phyloP scores from a whole-genome alignment of 2,329 filamentous ascomycete species.

The Fusarium chlamydosporum region DNA sequence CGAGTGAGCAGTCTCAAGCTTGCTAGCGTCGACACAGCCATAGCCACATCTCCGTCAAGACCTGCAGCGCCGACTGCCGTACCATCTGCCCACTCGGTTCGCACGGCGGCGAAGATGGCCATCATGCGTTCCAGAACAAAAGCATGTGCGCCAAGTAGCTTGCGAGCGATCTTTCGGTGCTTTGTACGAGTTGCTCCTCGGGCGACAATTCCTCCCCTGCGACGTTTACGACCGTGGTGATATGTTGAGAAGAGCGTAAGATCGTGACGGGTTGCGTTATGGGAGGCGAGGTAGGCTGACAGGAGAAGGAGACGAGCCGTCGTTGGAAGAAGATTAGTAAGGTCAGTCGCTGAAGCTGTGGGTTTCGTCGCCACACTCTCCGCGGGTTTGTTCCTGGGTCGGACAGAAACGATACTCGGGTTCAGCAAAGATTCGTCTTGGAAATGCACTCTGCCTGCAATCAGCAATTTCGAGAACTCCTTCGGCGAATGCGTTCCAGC shows the following conservation, averaged over 20 bases:
- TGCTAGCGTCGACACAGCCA: conserved; percentile 79
- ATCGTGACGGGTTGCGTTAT: conserved; percentile 82
- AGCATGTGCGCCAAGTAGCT: conserved; percentile 80
- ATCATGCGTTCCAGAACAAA: conserved; percentile 85
- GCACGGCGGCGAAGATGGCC: conserved; percentile 79
- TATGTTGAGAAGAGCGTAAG: conserved; percentile 81
- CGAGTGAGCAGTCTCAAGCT: conserved; percentile 78
- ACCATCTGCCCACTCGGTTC: conserved; percentile 65
- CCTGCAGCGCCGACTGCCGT: conserved; percentile 51
- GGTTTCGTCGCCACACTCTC: conserved; percentile 24
- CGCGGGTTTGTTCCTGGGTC: conserved; percentile 22
- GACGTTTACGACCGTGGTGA: conserved; percentile 66
- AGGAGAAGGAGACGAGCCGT: conserved; percentile 81
- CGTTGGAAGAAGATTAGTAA: conserved; percentile 74
- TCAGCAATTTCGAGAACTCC: conserved; percentile 87
- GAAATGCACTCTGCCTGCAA: conserved; percentile 77
- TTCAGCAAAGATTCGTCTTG: conserved; percentile 80
- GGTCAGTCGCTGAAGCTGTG: conserved; percentile 56
- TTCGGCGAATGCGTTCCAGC: conserved; percentile 80
- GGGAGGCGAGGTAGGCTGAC: conserved; percentile 84
- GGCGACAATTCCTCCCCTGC: conserved; percentile 62
- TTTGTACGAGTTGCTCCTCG: conserved; percentile 60
- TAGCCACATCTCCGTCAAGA: conserved; percentile 70
- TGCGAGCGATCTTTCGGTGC: conserved; percentile 80
- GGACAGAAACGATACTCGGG: conserved; percentile 69